These are phyloP conservation scores for Coemansia sp. DNA, from an alignment of 192 early-diverging fungal species.

Conservation along the genomic window DNA sequence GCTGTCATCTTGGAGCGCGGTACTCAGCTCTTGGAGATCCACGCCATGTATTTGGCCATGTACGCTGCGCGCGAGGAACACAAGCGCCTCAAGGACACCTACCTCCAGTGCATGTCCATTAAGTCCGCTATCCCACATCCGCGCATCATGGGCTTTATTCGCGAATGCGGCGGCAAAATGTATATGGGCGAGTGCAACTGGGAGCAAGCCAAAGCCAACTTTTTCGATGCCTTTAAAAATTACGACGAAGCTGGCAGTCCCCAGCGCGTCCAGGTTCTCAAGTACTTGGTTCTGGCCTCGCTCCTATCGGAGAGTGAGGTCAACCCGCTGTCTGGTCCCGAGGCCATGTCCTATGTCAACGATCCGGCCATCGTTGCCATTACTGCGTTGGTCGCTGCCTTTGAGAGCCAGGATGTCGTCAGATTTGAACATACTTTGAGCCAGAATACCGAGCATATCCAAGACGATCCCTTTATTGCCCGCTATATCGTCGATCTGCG, in stretches of 20 bases:
- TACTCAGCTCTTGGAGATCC: slow-evolving; percentile 90
- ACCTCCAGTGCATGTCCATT: slow-evolving; percentile 84
- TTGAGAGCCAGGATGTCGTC: slow-evolving; percentile 83
- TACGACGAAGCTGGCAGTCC: slow-evolving; percentile 96
- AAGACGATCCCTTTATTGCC: slow-evolving; percentile 88
- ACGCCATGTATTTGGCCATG: slow-evolving; percentile 97
- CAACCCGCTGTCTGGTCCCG: slow-evolving; percentile 96
- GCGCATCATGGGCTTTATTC: slow-evolving; percentile 94
- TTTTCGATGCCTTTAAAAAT: slow-evolving; percentile 97
- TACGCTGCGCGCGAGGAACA: slow-evolving; percentile 84
- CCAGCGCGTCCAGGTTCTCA: slow-evolving; percentile 90
- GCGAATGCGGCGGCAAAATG: slow-evolving; percentile 98
- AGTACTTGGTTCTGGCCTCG: slow-evolving; percentile 94
- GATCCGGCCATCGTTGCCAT: slow-evolving; percentile 93
- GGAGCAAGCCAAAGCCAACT: slow-evolving; percentile 89
- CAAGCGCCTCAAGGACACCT: slow-evolving; percentile 88
- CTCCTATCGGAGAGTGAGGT: slow-evolving; percentile 96
- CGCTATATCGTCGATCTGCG: slow-evolving; percentile 91
- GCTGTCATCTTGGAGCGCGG: slow-evolving; percentile 75
- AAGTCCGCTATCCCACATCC: slow-evolving; percentile 96
- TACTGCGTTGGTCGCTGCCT: slow-evolving; percentile 88
- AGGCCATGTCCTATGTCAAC: slow-evolving; percentile 95
- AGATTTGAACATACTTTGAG: slow-evolving; percentile 87
- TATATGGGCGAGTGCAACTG: slow-evolving; percentile 93
- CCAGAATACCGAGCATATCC: slow-evolving; percentile 71